phyloP scores from a whole-genome alignment of 2,329 filamentous ascomycete genomes.

The Cryphonectria naterciae region DNA sequence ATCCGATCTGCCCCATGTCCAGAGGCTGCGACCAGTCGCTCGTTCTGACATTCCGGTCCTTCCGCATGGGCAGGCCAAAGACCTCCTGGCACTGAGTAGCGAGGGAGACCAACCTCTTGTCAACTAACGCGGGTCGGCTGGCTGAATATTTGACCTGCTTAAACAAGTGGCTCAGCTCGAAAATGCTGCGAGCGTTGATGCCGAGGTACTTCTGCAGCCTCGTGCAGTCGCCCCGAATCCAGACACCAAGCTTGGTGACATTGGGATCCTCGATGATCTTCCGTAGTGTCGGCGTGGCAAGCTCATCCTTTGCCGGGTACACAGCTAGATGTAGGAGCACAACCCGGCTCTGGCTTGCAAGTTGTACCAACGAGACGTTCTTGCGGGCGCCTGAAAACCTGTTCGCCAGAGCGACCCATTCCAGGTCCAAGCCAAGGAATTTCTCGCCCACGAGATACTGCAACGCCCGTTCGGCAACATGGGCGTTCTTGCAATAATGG shows the following conservation, averaged over 20 bases:
- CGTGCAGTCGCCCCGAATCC: constrained; percentile 71
- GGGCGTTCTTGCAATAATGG: constrained; percentile 74
- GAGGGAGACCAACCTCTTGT: constrained; percentile 68
- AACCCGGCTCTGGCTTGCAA: constrained; percentile 77
- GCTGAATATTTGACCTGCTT: constrained; percentile 72
- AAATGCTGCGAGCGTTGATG: constrained; percentile 67
- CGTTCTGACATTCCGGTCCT: constrained; percentile 69
- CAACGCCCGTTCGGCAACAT: constrained; percentile 69
- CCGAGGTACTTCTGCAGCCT: constrained; percentile 69
- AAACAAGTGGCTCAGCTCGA: constrained; percentile 84
- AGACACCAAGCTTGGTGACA: constrained; percentile 77
- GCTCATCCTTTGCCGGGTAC: constrained; percentile 56
- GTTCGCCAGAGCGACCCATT: constrained; percentile 69
- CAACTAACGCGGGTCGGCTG: constrained; percentile 58
- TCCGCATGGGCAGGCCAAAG: constrained; percentile 75
- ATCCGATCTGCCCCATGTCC: constrained; percentile 66
- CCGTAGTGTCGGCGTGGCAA: constrained; percentile 73
- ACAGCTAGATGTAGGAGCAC: constrained; percentile 80
- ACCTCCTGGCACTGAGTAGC: constrained; percentile 72
- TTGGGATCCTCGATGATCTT: constrained; percentile 71
- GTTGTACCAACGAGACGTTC: constrained; percentile 81
- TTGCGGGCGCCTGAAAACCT: constrained; percentile 57
- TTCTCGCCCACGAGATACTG: constrained; percentile 70
- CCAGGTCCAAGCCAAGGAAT: constrained; percentile 85
- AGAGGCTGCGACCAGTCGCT: constrained; percentile 75